A percentile compares a stretch with the other conserved stretches of the same genome.
Evolutionary conservation across 1,139 yeast genomes (phyloP).

Genomic region (Debaryomyces subglobosus): DNA sequence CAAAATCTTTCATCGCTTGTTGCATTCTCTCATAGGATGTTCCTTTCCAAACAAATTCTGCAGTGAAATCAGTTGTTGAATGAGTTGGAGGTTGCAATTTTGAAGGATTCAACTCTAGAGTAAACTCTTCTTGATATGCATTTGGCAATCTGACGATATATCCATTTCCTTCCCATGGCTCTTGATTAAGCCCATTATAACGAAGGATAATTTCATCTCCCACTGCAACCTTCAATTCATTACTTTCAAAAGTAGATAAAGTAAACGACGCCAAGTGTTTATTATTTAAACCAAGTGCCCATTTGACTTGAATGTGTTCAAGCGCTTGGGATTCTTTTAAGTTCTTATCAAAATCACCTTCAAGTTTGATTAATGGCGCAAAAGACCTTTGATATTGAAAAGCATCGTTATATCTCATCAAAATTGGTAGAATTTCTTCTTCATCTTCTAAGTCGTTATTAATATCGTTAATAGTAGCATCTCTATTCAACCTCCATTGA

Average conservation of each 20-base stretch:
- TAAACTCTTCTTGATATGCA: constrained; percentile 67
- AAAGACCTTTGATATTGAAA: constrained; percentile 84
- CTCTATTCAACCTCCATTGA: constrained; percentile 75
- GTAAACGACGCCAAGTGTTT: constrained; percentile 71
- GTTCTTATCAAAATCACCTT: constrained; percentile 77
- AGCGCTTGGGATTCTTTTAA: constrained; percentile 80
- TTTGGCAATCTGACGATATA: constrained; percentile 74
- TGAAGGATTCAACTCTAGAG: constrained; percentile 62
- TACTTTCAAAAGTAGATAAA: constrained; percentile 66
- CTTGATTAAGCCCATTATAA: constrained; percentile 53
- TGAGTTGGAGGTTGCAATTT: constrained; percentile 54
- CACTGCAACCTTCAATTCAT: constrained; percentile 73
- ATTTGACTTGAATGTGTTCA: constrained; percentile 70
- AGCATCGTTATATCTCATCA: constrained; percentile 80
- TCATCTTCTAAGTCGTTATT: constrained; percentile 50
- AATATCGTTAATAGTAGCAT: constrained; percentile 66
- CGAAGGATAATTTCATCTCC: constrained; percentile 81
- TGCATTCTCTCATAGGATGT: constrained; percentile 86
- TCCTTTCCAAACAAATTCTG: constrained; percentile 91
- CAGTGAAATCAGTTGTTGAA: constrained; percentile 69
- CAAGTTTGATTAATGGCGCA: constrained; percentile 81
- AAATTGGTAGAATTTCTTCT: constrained; percentile 67
- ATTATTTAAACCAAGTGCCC: constrained; percentile 73
- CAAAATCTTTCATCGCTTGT: constrained; percentile 71
- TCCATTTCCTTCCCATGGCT: constrained; percentile 74